Base-by-base conservation (phyloP, 2,329 filamentous ascomycete species). In the Dactylonectria estremocensis region DNA sequence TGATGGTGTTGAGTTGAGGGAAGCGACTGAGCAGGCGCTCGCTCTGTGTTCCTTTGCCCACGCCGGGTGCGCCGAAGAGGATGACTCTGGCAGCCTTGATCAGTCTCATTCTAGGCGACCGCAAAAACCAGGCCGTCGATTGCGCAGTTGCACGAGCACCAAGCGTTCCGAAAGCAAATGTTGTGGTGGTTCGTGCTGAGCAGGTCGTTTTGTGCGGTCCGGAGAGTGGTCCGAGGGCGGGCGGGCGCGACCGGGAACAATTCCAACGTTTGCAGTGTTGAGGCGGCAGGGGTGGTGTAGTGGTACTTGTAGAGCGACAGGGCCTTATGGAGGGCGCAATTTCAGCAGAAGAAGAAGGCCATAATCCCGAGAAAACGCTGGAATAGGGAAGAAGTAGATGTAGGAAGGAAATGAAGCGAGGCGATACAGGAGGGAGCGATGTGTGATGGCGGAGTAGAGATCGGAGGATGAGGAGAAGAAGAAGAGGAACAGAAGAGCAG, bases 31-130 rank as follows among this genome's bases (percentile, higher is more conserved):
- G 91, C 69, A 99, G 86, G 69, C 96, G 91, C 81, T 97, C 93
- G 58, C 94, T 94, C 84, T 99, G 96, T 3, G 96, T 99, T 70
- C 95, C 96, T 82, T 99, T 99, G 70, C 96, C 96, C 64, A 97
- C 96, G 66, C 95, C 95, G n/a, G 96, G 96, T 59, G 95, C 95
- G 75, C 96, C 96, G 76, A 99, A 90, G 73, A 99, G 90, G 78
- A 99, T 98, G 71, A 98, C 92, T 70, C 96, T 93, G 61, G 96
- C 96, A 65, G 96, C 95, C 83, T 88, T 91, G 72, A 87, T 88
- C 77, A 97, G 89, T 83, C 90, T 87, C 89, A 91, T 91, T 71
- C 77, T 78, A 74, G 65, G 72, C 70, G 68, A 73, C 69, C 66
- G 61, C 45, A 61, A 31, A 69, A 70, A 57, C 53, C 65, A 71